Base-by-base conservation (phyloP, 345 rosid genomes). In the Brassica carinata region DNA sequence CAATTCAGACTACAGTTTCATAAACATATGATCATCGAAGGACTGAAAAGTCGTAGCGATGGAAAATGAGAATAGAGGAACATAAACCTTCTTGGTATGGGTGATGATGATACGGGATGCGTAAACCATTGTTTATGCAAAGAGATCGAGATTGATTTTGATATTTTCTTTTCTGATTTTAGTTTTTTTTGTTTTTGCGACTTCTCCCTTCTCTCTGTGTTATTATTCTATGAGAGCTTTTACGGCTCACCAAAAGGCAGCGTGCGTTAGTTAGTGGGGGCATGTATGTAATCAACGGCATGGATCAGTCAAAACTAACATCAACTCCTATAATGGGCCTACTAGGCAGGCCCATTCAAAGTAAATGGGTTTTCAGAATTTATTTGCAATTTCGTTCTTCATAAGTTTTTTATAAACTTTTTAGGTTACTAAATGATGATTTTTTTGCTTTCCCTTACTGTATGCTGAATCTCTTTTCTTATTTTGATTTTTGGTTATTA, bases 21-120 rank as follows among this genome's bases (percentile, higher is more conserved):
- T n/a, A 30, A 34, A 4, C 31, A 29, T 13, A 45, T 14, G 27
- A 72, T 18, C 59, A 53, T 53, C 59, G 59, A 53, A 53, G 59
- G 59, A 53, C 18, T 53, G 14, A 53, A 34, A 15, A 53, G 59
- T n/a, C 69, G 29, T 5, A 30, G 18, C 11, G 2, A 17, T 30
- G 15, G 14, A 55, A 43, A 38, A n/a, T 31, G 40, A 4, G 26
- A 43, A 19, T 61, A 7, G 67, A 71, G 61, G 53, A 51, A 43
- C 5, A 72, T 26, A 33, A 67, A 75, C 94, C 90, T 88, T 88
- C 26, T 79, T 90, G 18, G 92, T 87, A 76, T 85, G 92, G 77
- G 59, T 86, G 89, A 90, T 84, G 89, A 90, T 84, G 78, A 88
- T 67, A 43, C 79, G 90, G 57, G 87, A 86, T 33, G 89, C 92